Percentiles rank a stretch among this genome's conserved stretches.
phyloP scores from a whole-genome alignment of 768 basidiomycete genomes.

The Hericium rajendrae region DNA sequence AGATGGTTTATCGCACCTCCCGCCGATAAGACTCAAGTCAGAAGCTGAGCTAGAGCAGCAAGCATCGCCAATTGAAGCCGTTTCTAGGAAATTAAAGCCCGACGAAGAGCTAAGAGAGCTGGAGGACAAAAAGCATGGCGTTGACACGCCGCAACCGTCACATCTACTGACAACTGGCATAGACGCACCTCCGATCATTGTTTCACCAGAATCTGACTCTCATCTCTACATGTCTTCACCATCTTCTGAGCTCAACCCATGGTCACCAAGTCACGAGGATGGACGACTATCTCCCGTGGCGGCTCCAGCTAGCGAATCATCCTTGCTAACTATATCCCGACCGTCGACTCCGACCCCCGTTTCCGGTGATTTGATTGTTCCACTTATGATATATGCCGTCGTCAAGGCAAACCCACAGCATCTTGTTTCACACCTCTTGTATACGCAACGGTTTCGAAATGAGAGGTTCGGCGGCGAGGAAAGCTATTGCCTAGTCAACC shows the following conservation, averaged over 20 bases:
- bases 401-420: constrained; percentile 86
- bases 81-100: neutral
- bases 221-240: constrained; percentile 6
- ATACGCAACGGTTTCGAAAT: constrained; percentile 51
- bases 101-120: neutral
- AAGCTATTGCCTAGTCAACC: constrained; percentile 87
- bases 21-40: constrained; percentile 64
- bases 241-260: neutral
- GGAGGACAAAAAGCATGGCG: constrained; percentile 4
- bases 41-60: constrained; percentile 36
- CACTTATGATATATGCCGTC: constrained; percentile 87
- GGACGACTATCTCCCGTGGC: neutral
- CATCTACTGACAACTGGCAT: neutral
- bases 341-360: constrained; percentile 38
- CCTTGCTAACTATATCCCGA: constrained; percentile 9
- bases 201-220: constrained; percentile 15
- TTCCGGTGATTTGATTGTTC: constrained; percentile 85
- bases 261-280: neutral
- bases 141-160: neutral
- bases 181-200: constrained; percentile 14
- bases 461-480: constrained; percentile 68
- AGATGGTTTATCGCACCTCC: constrained; percentile 71
- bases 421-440: constrained; percentile 62
- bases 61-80: constrained; percentile 22
- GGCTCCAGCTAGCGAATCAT: neutral